Evolutionary conservation across 225 moss, liverwort and hornwort genomes (phyloP), one percentile per base, ranked within the genome.

Genomic region (Sphagnum tenellum): DNA sequence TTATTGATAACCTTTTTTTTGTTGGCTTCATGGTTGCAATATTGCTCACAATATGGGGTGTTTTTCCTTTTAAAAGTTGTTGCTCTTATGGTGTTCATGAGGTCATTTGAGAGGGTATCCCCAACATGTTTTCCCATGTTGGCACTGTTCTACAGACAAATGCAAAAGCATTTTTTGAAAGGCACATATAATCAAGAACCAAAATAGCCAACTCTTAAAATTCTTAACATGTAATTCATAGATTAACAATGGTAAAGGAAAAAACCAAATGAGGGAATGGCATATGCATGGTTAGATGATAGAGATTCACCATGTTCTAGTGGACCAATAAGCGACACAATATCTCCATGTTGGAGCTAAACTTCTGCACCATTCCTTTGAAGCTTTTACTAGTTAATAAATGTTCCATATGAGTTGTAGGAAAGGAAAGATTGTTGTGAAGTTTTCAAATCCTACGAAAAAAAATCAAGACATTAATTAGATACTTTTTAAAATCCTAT

Each of bases 61-160:
- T 52, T 83, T 74, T 93, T 99, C 60, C 98, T 78, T 72, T 99
- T 99, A 45, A 74, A 72, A 47, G 72, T 29, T 29, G 71, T 67
- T 71, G 83, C 56, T 29, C 74, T 75, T 61, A 71, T 62, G 11
- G 72, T 65, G 61, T 86, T 90, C 44, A 59, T 61, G 65, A 75
- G 71, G n/a, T 77, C 71, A 13, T 63, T 62, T 75, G 66, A 62
- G 66, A 62, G 70, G 65, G 60, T 64, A 58, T 51, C 66, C 61
- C 48, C 14, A 60, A 54, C 57, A 55, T 69, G 7, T 44, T 50
- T 70, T 52, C 11, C 50, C 57, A 55, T 70, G 63, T 76, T 48
- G 77, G 47, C 13, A 90, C 78, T 67, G 86, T 93, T 58, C 93
- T 83, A 56, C 80, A 99, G 13, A 99, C 86, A 72, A 89, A 93